Evolutionary conservation across 129 eudicot genomes (phyloP), one percentile per base, ranked within the genome.

Genomic region (Helianthus annuus): DNA sequence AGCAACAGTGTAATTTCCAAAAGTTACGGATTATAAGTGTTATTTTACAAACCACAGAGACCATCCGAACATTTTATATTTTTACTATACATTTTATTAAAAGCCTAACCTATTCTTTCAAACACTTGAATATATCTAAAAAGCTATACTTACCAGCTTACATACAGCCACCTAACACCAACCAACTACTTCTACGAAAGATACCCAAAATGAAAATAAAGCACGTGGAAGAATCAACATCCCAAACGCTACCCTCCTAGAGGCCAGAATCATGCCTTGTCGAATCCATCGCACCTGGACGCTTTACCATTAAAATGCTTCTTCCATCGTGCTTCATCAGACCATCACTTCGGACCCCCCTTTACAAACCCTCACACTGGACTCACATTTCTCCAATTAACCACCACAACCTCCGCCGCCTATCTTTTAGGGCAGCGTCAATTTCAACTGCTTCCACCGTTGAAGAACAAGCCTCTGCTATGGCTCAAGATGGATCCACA

Each of bases 251-350:
- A 10, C 63, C 14, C 11, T 14, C 74, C 15, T 14, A 3, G 5
- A 4, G 62, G 59, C 48, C 16, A 42, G 72, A 71, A 32, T 71
- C 67, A 64, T 64, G 44, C 72, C 67, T 53, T 63, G 42, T 7
- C 58, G 63, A 48, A 78, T 78, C 54, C 73, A 57, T 53, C 66
- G 82, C 48, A 78, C 38, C 73, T 71, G 68, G 77, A 64, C 77
- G 6, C 45, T 5, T 40, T 52, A 51, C 32, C 39, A 22, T 48
- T 22, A 48, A 52, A 45, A 78, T 78, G 78, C 77, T 78, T 44
- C 70, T 71, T 62, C 72, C 66, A 11, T 42, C 60, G 14, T 78
- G 67, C 54, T 1, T 70, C 66, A 6, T 71, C 67, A 71, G 53
- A 7, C 73, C 72, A 12, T 78, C 77, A 16, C 36, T 78, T 78